phyloP scores from a whole-genome alignment of 495 filamentous ascomycete genomes.

The Bombardia bombarda region DNA sequence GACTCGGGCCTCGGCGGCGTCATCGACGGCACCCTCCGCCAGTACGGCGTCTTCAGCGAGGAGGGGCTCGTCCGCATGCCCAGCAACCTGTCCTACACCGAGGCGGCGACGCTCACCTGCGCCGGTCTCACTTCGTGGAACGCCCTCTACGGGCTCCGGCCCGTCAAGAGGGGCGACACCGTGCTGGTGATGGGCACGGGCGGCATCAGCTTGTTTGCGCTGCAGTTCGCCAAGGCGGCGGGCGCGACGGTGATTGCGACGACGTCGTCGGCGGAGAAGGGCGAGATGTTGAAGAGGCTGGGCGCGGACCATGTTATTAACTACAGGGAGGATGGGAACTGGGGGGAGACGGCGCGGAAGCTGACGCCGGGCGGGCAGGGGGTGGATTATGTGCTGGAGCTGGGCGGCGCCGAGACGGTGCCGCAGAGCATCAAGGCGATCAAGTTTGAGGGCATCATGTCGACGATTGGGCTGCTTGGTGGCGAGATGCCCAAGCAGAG shows the following conservation, averaged over 20 bases:
- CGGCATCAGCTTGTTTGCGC: constrained; percentile 68
- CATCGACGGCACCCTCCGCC: constrained; percentile 61
- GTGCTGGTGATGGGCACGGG: constrained; percentile 79
- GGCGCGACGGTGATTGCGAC: constrained; percentile 77
- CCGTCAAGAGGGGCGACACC: constrained; percentile 56
- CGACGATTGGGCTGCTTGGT: constrained; percentile 58
- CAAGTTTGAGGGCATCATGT: constrained; percentile 61
- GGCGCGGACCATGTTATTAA: constrained; percentile 75
- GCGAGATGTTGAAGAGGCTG: constrained; percentile 55
- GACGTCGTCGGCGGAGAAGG: constrained; percentile 62
- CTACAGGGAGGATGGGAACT: constrained; percentile 61
- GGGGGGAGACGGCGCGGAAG: constrained; percentile 67
- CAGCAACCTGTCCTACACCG: constrained; percentile 49
- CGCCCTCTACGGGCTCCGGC: constrained; percentile 63
- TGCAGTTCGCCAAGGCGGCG: constrained; percentile 81
- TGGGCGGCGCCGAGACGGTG: constrained; percentile 58
- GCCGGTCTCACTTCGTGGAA: constrained; percentile 80
- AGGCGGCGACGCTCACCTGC: constrained; percentile 62
- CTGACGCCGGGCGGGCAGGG: constrained; percentile 53
- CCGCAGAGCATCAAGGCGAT: constrained; percentile 56
- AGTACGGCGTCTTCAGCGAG: constrained; percentile 66
- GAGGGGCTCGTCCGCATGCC: constrained; percentile 61
- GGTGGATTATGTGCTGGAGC: constrained; percentile 64
- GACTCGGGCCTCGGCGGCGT: constrained; percentile 60
- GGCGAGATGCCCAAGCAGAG: constrained; percentile 37